Evolutionary conservation across 1,139 yeast genomes (phyloP).

Genomic region (Candida tropicalis): DNA sequence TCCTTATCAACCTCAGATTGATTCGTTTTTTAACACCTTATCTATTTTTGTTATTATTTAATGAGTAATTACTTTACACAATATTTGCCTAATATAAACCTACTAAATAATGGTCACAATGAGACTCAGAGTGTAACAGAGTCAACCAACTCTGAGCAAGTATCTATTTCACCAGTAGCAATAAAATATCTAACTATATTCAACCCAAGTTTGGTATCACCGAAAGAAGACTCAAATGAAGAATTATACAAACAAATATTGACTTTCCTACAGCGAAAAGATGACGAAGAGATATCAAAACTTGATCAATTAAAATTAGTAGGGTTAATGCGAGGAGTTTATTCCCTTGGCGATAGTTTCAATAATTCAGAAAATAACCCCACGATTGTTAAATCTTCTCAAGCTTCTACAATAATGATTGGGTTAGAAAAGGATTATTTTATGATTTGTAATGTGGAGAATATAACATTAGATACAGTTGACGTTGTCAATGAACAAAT

Average conservation of each 20-base stretch:
- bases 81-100: background rate
- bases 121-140: background rate
- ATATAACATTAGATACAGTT: slow-evolving; percentile 18
- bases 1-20: too few relatives aligned
- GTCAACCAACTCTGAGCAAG: background rate
- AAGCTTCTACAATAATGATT: slow-evolving; percentile 30
- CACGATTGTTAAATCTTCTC: slow-evolving; percentile 28
- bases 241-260: slow-evolving; percentile 34
- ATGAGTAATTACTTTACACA: slow-evolving; percentile 1
- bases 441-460: slow-evolving; percentile 31
- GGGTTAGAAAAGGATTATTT: slow-evolving; percentile 30
- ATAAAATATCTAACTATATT: slow-evolving; percentile 16
- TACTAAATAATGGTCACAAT: background rate
- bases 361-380: slow-evolving; percentile 14
- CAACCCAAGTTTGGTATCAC: slow-evolving; percentile 24
- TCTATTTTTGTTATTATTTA: background rate
- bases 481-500: slow-evolving; percentile 31
- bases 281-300: slow-evolving; percentile 16
- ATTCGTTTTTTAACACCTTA: background rate
- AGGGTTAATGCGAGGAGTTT: slow-evolving; percentile 44
- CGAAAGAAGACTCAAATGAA: slow-evolving; percentile 29
- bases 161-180: background rate
- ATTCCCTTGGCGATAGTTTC: slow-evolving; percentile 29
- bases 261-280: slow-evolving; percentile 26
- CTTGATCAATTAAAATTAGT: slow-evolving; percentile 34